Evolutionary conservation across 2,329 filamentous ascomycete species (phyloP).

Genomic region (Aspergillus eucalypticola): DNA sequence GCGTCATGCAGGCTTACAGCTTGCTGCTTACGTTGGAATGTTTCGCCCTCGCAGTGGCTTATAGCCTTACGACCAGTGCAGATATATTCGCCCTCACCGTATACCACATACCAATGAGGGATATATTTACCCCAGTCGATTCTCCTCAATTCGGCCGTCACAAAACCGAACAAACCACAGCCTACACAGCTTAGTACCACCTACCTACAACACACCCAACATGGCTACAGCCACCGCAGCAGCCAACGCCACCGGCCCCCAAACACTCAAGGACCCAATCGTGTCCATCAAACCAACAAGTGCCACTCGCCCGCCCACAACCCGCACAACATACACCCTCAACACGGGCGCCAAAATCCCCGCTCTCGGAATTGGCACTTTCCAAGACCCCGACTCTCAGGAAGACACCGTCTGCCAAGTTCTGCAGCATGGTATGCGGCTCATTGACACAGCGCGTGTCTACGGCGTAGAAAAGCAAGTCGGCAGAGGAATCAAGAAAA

Average conservation of each 20-base stretch:
- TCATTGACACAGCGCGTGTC: slow-evolving; percentile 43
- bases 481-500: slow-evolving; percentile 60
- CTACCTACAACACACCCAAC: not conserved
- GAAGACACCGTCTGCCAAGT: slow-evolving; percentile 44
- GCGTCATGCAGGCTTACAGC: too few relatives aligned
- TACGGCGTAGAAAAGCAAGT: slow-evolving; percentile 58
- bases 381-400: slow-evolving; percentile 46
- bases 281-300: not conserved
- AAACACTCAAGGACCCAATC: not conserved
- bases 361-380: slow-evolving; percentile 58
- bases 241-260: not conserved
- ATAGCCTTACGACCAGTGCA: too few relatives aligned
- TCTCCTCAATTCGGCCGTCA: too few relatives aligned
- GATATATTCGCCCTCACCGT: too few relatives aligned
- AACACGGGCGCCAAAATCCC: slow-evolving; percentile 61
- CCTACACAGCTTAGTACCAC: too few relatives aligned
- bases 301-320: not conserved
- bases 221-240: not conserved
- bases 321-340: slow-evolving; percentile 42
- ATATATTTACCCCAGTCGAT: too few relatives aligned
- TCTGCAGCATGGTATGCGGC: slow-evolving; percentile 35
- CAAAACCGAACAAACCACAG: too few relatives aligned
- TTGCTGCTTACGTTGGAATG: too few relatives aligned
- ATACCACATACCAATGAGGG: too few relatives aligned
- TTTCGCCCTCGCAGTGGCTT: too few relatives aligned